A percentile compares a stretch with the other conserved stretches of the same genome.
phyloP scores from a whole-genome alignment of 225 moss, liverwort and hornwort genomes.

The Straminergon stramineum region DNA sequence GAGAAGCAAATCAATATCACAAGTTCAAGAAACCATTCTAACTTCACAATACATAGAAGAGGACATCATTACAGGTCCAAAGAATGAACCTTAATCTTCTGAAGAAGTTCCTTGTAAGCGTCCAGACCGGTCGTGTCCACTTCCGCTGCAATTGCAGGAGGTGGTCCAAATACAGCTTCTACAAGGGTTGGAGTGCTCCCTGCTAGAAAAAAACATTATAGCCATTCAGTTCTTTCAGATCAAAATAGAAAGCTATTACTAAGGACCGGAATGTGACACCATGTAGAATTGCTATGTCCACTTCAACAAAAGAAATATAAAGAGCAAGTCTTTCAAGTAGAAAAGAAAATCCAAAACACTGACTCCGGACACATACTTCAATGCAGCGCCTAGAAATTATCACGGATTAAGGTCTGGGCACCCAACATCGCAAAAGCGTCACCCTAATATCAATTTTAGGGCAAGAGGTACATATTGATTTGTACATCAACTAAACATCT shows the following conservation, averaged over 20 bases:
- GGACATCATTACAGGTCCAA: not conserved
- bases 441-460: not conserved
- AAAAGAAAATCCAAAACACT: not conserved
- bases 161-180: conserved; percentile 27
- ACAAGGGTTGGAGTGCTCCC: conserved; percentile 21
- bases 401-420: not conserved
- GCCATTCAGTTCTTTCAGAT: not conserved
- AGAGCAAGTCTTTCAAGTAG: not conserved
- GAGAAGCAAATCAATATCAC: not conserved
- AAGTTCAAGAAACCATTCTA: not conserved
- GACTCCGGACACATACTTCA: not conserved
- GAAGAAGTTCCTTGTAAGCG: conserved; percentile 49
- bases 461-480: not conserved
- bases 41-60: not conserved
- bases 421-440: not conserved
- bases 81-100: conserved; percentile 52
- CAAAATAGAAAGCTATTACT: not conserved
- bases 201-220: not conserved
- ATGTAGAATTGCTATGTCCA: not conserved
- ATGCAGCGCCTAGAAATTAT: not conserved
- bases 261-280: not conserved
- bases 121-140: conserved; percentile 6
- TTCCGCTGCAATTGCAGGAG: conserved; percentile 27
- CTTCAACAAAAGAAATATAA: not conserved
- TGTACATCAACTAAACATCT: not conserved